These are phyloP conservation scores for Fusarium odoratissimum DNA, from an alignment of 2,329 filamentous ascomycete species.

Conservation along the genomic window DNA sequence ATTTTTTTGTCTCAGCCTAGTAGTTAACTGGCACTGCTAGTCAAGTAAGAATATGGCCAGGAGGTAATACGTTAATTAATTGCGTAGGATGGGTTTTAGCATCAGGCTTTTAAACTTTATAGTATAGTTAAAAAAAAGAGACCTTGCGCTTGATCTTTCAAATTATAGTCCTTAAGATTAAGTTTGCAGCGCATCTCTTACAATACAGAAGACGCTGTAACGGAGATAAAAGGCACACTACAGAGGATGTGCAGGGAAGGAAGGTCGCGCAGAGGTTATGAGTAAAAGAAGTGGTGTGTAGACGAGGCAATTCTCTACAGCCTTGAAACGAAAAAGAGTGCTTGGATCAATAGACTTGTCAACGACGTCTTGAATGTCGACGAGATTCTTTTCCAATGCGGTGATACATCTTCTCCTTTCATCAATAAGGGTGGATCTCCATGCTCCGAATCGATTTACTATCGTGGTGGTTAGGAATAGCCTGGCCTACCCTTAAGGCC, in stretches of 20 bases:
- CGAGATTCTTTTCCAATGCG: background rate
- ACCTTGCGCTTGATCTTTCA: background rate
- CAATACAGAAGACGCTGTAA: background rate
- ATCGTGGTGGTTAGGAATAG: background rate
- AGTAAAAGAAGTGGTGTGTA: background rate
- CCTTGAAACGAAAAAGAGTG: background rate
- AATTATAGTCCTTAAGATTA: background rate
- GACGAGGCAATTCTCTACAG: background rate
- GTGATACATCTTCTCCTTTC: background rate
- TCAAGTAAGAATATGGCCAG: too few species aligned
- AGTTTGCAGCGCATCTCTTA: background rate
- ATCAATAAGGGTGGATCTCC: background rate
- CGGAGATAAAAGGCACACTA: background rate
- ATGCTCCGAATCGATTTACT: background rate
- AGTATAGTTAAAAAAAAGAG: background rate
- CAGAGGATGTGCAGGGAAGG: background rate
- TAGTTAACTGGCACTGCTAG: too few species aligned
- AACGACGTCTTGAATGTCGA: background rate
- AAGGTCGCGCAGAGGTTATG: background rate
- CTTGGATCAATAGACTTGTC: background rate
- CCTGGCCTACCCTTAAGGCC: background rate
- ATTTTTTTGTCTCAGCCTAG: too few species aligned
- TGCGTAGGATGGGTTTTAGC: too few species aligned
- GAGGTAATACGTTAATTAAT: too few species aligned
- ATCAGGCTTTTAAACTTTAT: too few species aligned